Base-by-base conservation (phyloP, 1,284 basidiomycete genomes). In the Neolentinus lepideus region DNA sequence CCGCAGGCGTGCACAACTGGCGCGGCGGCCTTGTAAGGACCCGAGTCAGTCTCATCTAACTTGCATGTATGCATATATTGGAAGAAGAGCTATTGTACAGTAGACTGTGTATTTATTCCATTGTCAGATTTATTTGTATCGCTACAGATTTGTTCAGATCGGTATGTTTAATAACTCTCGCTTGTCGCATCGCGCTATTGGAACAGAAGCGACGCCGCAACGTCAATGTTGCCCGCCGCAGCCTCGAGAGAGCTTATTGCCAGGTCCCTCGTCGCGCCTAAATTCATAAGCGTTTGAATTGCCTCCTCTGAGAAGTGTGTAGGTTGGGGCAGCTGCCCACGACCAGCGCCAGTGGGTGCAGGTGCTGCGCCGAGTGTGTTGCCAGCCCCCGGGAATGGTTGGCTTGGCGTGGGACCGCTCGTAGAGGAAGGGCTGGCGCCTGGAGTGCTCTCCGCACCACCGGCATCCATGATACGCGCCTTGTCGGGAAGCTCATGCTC, bases 401-500 rank as follows among this genome's bases (percentile, higher is more conserved):
- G 56, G 36, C 53, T 36, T 12, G 48, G 35, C 35, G 48, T 25
- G 35, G 60, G 26, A 51, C n/a, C n/a, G n/a, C 61, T 53, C 29
- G 60, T 38, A 11, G 67, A 56, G 4, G 67, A 59, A 1, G 64
- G 54, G 16, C 62, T 57, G 27, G 38, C 38, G 1, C 63, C 60
- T 16, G 67, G 59, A 19, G 52, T 57, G 10, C 53, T 58, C 10
- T 56, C 58, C 9, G 56, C 60, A 1, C 57, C 46, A 9, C 68
- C 69, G 16, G 62, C 61, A 9, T 77, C 71, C 52, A 70, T 71
- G 65, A 67, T 63, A 14, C 85, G 78, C 1, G 86, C 89, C 64
- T 87, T 85, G n/a, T 85, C 83, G 0, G 94, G 95, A 2, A 99
- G 78, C 69, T 98, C 92, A 68, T 99, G 96, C 71, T 99, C 96